Conservation (phyloP, 495 filamentous ascomycete genomes). For the Penicillium fimorum region DNA sequence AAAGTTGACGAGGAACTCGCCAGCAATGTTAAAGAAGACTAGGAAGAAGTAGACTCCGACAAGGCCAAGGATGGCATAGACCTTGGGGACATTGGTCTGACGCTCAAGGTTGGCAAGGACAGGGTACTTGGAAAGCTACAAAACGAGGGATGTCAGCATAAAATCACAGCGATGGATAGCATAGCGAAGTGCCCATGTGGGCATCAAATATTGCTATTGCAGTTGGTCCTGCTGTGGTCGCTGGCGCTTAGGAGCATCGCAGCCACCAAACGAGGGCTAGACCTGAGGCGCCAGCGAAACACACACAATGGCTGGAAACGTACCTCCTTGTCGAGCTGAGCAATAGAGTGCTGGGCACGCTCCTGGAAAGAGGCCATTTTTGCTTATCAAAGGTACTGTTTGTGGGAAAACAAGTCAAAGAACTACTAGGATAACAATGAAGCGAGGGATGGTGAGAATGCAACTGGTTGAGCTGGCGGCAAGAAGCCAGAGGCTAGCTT, state of each 20-base stretch:
- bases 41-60: conserved; percentile 92
- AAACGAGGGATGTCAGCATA: conserved; percentile 23
- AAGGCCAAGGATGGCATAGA: conserved; percentile 88
- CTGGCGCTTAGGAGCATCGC: conserved; percentile 16
- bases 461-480: conserved; percentile 29
- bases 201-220: not conserved
- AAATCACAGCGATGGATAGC: conserved; percentile 11
- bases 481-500: conserved; percentile 14
- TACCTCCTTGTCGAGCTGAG: conserved; percentile 97
- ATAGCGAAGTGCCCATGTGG: not conserved
- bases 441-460: conserved; percentile 32
- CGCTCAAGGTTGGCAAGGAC: conserved; percentile 94
- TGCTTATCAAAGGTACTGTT: conserved; percentile 13
- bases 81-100: conserved; percentile 92
- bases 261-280: conserved; percentile 19
- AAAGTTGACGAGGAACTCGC: conserved; percentile 93
- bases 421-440: conserved; percentile 15
- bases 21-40: conserved; percentile 98
- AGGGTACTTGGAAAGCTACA: conserved; percentile 93
- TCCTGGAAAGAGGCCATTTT: conserved; percentile 81
- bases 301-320: conserved; percentile 42
- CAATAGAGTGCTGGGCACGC: conserved; percentile 80
- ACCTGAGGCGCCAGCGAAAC: conserved; percentile 27
- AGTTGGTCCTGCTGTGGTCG: conserved; percentile 5
- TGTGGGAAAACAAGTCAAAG: conserved; percentile 7